Evolutionary conservation across 192 early-diverging fungal species (phyloP).

Genomic region (Backusella australiensis): DNA sequence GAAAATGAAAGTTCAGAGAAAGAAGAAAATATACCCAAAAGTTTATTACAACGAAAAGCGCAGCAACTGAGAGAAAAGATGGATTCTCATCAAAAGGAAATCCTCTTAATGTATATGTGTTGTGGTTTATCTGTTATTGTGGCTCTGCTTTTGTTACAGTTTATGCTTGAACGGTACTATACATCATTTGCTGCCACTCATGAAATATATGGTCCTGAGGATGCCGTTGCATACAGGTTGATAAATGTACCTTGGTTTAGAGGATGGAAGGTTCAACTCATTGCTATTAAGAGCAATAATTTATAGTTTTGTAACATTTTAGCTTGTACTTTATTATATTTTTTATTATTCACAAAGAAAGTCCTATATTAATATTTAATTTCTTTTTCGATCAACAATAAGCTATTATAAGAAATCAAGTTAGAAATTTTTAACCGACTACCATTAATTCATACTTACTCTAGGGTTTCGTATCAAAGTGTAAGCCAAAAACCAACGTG

Average conservation of each 20-base stretch:
- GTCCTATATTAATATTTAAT: background rate
- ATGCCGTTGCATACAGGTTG: background rate
- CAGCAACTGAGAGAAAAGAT: background rate
- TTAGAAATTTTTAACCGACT: background rate
- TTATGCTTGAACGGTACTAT: background rate
- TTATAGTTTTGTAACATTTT: background rate
- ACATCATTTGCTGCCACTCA: background rate
- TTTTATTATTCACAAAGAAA: background rate
- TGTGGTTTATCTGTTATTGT: conserved; percentile 5
- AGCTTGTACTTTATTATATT: background rate
- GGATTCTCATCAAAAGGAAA: background rate
- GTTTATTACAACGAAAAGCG: background rate
- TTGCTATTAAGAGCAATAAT: conserved; percentile 10
- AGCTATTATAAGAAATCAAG: background rate
- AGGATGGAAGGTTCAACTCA: conserved; percentile 21
- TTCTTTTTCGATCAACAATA: background rate
- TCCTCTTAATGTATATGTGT: conserved; percentile 9
- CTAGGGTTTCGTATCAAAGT: conserved; percentile 35
- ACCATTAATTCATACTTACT: background rate
- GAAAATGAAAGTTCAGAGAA: background rate
- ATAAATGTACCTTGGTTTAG: conserved; percentile 23
- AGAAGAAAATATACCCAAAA: background rate
- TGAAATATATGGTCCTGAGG: background rate
- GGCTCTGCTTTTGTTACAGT: conserved; percentile 13
- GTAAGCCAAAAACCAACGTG: conserved; percentile 34